A percentile compares a stretch with the other conserved stretches of the same genome.
These are phyloP conservation scores for Microbotryum silenes-acaulis DNA, from an alignment of 1,284 basidiomycete species.

Conservation along the genomic window DNA sequence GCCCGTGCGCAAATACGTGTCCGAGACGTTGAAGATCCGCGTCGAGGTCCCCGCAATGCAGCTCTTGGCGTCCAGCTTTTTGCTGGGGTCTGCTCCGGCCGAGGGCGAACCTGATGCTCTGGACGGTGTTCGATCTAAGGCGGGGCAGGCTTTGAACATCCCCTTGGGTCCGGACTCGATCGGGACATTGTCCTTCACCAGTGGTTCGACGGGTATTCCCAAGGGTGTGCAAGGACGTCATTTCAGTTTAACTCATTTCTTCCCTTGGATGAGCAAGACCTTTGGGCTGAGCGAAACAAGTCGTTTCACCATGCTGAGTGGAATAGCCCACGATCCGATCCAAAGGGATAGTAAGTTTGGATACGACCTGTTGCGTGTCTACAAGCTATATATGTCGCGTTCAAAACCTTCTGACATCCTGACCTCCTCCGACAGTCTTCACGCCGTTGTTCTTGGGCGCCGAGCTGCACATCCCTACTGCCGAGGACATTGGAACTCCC, in stretches of 20 bases:
- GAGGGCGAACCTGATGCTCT: conserved; percentile 46
- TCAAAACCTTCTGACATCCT: conserved; percentile 4
- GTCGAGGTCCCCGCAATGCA: conserved; percentile 87
- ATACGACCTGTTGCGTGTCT: neutral
- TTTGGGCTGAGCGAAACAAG: conserved; percentile 70
- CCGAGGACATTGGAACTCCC: conserved; percentile 95
- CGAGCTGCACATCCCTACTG: conserved; percentile 88
- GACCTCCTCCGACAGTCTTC: conserved; percentile 59
- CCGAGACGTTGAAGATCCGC: conserved; percentile 73
- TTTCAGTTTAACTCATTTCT: conserved; percentile 96
- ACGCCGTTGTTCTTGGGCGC: conserved; percentile 98
- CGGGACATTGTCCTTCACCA: conserved; percentile 93
- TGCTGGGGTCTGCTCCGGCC: conserved; percentile 57
- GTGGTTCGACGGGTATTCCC: conserved; percentile 94
- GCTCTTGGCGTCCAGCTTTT: conserved; percentile 54
- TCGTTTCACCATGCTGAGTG: conserved; percentile 97
- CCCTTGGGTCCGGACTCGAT: conserved; percentile 87
- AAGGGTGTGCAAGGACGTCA: conserved; percentile 96
- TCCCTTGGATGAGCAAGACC: conserved; percentile 96
- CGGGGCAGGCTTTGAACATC: conserved; percentile 58
- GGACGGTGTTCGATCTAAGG: conserved; percentile 48
- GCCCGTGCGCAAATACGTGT: conserved; percentile 76
- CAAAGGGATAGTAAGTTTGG: conserved; percentile 83
- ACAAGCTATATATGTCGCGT: conserved; percentile 4
- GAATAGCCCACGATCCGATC: conserved; percentile 98